Evolutionary conservation across 2,329 filamentous ascomycete species (phyloP), one percentile per base, ranked within the genome.

Genomic region (Chrysoporthe austroafricana): DNA sequence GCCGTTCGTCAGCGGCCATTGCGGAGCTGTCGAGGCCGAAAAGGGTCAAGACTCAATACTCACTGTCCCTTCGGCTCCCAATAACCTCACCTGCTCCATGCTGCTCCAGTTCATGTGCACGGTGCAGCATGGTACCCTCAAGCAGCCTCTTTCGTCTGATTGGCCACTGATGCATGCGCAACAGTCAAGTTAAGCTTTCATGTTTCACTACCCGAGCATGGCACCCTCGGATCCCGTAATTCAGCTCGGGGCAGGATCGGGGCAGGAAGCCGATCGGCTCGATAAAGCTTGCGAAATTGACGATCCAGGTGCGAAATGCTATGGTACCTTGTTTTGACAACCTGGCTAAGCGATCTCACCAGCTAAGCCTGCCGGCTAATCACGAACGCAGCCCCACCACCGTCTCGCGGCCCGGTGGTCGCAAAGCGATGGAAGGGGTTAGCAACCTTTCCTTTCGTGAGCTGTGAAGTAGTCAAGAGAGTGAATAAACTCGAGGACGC

Each of bases 181-280:
- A 57, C 4, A 50, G 26, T 52, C 44, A 54, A 56, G 61, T 62
- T 66, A 56, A 66, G 64, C 42, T 58, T 66, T 50, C 52, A 56
- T 63, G 66, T 67, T 68, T 68, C 66, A 70, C 62, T 64, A 68
- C 56, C 58, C 50, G 65, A 52, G 65, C 65, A 67, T 64, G 58
- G 50, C 56, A 61, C 36, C 63, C 58, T 58, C 60, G 64, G 67
- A 58, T 52, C 52, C 57, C 44, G 63, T 64, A 52, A 52, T 48
- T 54, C 54, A 58, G 52, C 58, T 61, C 56, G 62, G 52, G 59
- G 39, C 36, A 46, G 57, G 61, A 14, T 21, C 43, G 42, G 42
- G 11, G 21, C 42, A 46, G 13, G 18, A 34, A 61, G 42, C 59
- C 42, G 59, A 61, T 61, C 42, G 59, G n/a, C 59, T 61, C 67